phyloP scores from a whole-genome alignment of 2,329 filamentous ascomycete genomes.

The Fusarium camptoceras region DNA sequence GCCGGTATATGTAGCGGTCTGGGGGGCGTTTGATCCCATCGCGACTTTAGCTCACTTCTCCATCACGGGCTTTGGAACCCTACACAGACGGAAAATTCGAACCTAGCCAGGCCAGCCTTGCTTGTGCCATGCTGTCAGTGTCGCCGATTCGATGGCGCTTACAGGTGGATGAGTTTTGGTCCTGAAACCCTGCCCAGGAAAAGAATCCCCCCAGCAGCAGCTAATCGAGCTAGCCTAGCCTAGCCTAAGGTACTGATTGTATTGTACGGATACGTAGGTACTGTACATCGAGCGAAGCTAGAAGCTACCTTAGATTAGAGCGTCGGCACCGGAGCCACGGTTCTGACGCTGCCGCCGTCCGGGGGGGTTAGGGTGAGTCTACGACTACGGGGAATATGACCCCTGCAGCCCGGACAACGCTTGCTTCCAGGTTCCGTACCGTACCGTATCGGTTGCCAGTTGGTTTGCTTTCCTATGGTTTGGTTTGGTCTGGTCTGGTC shows the following conservation, averaged over 20 bases:
- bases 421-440: slow-evolving; percentile 2
- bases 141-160: slow-evolving; percentile 22
- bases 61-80: slow-evolving; percentile 36
- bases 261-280: neutral
- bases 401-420: slow-evolving; percentile 38
- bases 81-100: slow-evolving; percentile 28
- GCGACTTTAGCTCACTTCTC: slow-evolving; percentile 11
- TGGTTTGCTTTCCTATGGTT: slow-evolving; percentile 16
- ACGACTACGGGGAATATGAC: slow-evolving; percentile 35
- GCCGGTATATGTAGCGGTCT: slow-evolving; percentile 25
- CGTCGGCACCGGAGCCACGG: slow-evolving; percentile 46
- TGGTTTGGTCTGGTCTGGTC: neutral
- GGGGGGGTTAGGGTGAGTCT: slow-evolving; percentile 10
- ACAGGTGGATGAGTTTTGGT: slow-evolving; percentile 28
- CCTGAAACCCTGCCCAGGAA: slow-evolving; percentile 27
- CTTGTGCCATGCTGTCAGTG: slow-evolving; percentile 13
- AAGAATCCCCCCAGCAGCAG: slow-evolving; percentile 19
- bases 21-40: slow-evolving; percentile 8
- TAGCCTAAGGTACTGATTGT: neutral
- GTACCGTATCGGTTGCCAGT: slow-evolving; percentile 15
- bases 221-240: slow-evolving; percentile 6
- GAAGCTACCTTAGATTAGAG: slow-evolving; percentile 17
- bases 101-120: slow-evolving; percentile 23
- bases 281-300: neutral
- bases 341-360: slow-evolving; percentile 44